Evolutionary conservation across 352 stramenopile species (phyloP).

Genomic region (Aphanomyces euteiches): DNA sequence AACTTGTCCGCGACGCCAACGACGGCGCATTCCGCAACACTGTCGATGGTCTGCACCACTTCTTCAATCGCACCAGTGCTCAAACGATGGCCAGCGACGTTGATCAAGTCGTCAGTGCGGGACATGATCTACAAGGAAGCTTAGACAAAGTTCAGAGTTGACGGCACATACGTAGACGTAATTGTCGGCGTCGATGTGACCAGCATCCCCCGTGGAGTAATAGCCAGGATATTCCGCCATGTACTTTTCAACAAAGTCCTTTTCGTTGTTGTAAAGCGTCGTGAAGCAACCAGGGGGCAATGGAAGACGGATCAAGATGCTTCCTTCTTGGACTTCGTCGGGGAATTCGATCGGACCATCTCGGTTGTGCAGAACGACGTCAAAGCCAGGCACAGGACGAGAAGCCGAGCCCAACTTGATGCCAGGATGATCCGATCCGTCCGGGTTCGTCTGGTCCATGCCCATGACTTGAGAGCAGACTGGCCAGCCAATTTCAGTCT

Average conservation of each 20-base stretch:
- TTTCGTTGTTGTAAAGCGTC: conserved; percentile 83
- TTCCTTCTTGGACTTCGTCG: conserved; percentile 53
- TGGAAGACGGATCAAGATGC: conserved; percentile 78
- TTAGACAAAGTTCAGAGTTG: neutral
- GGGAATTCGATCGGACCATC: conserved; percentile 43
- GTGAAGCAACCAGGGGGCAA: conserved; percentile 79
- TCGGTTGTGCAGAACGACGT: conserved; percentile 69
- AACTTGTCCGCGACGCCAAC: conserved; percentile 46
- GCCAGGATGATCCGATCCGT: conserved; percentile 38
- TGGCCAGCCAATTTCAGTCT: conserved; percentile 88
- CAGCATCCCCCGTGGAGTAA: conserved; percentile 86
- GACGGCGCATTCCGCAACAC: conserved; percentile 86
- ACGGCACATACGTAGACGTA: conserved; percentile 69
- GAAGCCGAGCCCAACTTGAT: conserved; percentile 64
- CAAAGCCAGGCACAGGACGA: conserved; percentile 73
- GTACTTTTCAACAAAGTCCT: conserved; percentile 79
- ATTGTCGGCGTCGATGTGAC: conserved; percentile 85
- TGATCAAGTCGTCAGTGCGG: conserved; percentile 89
- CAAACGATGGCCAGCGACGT: conserved; percentile 83
- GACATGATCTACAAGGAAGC: conserved; percentile 68
- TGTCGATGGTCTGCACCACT: conserved; percentile 72
- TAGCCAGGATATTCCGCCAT: conserved; percentile 81
- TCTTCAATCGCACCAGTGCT: conserved; percentile 88
- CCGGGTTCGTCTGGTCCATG: conserved; percentile 52
- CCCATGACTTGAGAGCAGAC: conserved; percentile 65